Evolutionary conservation across 768 basidiomycete genomes (phyloP), one percentile per base, ranked within the genome.

Genomic region (Psilocybe sp.): DNA sequence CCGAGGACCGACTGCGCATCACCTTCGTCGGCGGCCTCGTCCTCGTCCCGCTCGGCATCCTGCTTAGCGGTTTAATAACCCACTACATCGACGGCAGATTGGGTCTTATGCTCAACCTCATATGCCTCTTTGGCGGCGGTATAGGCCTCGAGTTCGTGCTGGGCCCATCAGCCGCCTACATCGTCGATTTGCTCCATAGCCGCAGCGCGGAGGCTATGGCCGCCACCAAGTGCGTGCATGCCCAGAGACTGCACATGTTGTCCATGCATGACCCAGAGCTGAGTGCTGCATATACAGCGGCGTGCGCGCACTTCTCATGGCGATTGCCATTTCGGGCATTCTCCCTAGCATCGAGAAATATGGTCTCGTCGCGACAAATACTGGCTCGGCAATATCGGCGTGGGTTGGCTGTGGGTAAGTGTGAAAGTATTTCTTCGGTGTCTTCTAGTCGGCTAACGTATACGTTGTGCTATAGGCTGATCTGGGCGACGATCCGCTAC

Each of bases 1-100:
- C 86, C 0, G 85, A 89, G 62, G 87, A 86, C 55, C 77, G 86
- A 4, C 70, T 88, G 23, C 76, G 81, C 1, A 82, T 73, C 1
- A 69, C 77, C 1, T 60, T 80, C 32, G 54, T 70, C 2, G 79
- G 80, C 5, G 73, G 72, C 2, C 61, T 74, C 0, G 36, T 78
- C 16, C 66, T 86, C 32, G 69, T 78, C 5, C 87, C 86, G 0
- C 32, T 83, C 1, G 79, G 83, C 1, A 65, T 82, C 1, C 60
- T 79, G 0, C 48, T 67, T 0, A 72, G 70, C 0, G 84, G 85
- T 1, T 54, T 85, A 4, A 55, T 77, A 19, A 80, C 74, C 5
- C 57, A 69, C 33, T 84, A 74, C 59, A 68, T 87, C 7, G 63
- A 63, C 10, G 80, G 81, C 1, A 69, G 51, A 1, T 28, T 71